Evolutionary conservation across 1,139 yeast species (phyloP).

Genomic region (Taphrina pruni): DNA sequence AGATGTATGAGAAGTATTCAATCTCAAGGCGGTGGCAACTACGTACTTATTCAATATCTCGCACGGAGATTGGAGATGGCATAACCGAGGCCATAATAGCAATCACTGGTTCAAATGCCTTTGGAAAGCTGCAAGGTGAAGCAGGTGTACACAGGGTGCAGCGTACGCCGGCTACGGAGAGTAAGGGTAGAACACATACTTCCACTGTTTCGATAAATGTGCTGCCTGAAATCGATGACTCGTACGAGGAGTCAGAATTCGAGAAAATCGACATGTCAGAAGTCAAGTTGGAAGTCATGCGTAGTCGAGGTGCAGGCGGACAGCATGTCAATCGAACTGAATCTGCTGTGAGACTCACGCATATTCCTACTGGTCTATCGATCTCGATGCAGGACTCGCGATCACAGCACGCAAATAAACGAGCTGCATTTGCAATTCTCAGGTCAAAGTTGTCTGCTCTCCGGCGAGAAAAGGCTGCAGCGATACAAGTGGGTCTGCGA

Average conservation of each 20-base stretch:
- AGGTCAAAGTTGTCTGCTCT: constrained; percentile 83
- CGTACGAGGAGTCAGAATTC: constrained; percentile 57
- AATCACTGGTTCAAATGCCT: constrained; percentile 78
- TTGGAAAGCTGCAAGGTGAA: constrained; percentile 74
- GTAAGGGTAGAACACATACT: constrained; percentile 92
- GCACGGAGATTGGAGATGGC: constrained; percentile 60
- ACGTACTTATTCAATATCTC: constrained; percentile 59
- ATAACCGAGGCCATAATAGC: constrained; percentile 77
- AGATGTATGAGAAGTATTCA: constrained; percentile 81
- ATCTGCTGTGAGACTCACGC: constrained; percentile 92
- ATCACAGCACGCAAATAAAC: constrained; percentile 92
- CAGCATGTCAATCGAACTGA: constrained; percentile 98
- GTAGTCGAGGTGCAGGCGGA: constrained; percentile 98
- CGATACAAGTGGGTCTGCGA: constrained; percentile 69
- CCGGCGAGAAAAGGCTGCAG: constrained; percentile 70
- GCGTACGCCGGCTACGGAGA: constrained; percentile 88
- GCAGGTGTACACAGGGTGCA: constrained; percentile 98
- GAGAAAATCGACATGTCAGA: constrained; percentile 85
- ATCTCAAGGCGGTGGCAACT: constrained; percentile 69
- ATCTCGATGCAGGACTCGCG: constrained; percentile 94
- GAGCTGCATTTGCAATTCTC: constrained; percentile 85
- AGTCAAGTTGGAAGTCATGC: constrained; percentile 89
- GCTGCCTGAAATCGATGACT: constrained; percentile 76
- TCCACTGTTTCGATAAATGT: constrained; percentile 96
- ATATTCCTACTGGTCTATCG: constrained; percentile 86